Conservation (phyloP, 148 eudicot genomes). For the Arctostaphylos glauca region DNA sequence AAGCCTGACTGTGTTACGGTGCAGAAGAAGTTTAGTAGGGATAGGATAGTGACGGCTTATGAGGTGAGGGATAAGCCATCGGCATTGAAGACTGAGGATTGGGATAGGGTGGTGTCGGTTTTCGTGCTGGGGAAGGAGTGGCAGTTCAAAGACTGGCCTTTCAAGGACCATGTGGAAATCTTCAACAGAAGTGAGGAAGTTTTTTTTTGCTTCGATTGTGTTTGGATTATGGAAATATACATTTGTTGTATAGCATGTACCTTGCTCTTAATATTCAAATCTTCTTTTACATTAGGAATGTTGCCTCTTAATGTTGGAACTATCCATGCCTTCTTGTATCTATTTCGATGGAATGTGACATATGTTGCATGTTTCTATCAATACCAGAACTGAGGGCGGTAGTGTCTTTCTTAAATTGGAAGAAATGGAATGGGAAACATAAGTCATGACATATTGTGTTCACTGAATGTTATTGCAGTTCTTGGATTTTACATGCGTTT, state of each 20-base stretch:
- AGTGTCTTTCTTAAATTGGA: background rate
- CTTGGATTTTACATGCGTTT: slow-evolving; percentile 90
- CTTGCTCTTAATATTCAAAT: background rate
- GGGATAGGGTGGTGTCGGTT: slow-evolving; percentile 96
- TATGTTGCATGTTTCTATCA: background rate
- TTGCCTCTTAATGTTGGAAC: background rate
- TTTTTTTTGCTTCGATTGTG: background rate
- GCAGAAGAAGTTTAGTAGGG: slow-evolving; percentile 96
- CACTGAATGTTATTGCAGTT: slow-evolving; percentile 42
- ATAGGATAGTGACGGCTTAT: slow-evolving; percentile 80
- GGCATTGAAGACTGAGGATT: slow-evolving; percentile 72
- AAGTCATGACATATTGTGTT: background rate
- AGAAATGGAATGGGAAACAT: background rate
- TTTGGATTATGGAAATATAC: background rate
- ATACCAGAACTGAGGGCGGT: background rate
- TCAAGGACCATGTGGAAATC: slow-evolving; percentile 88
- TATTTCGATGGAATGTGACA: background rate
- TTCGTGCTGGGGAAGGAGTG: slow-evolving; percentile 94
- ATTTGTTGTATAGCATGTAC: background rate
- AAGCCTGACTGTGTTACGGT: slow-evolving; percentile 96
- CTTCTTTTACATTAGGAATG: background rate
- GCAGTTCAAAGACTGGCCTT: slow-evolving; percentile 98
- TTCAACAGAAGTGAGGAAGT: slow-evolving; percentile 63
- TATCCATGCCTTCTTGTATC: background rate
- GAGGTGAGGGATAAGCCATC: slow-evolving; percentile 98